Evolutionary conservation across 2,329 filamentous ascomycete species (phyloP), one percentile per base, ranked within the genome.

Genomic region (Verticillium isaacii): DNA sequence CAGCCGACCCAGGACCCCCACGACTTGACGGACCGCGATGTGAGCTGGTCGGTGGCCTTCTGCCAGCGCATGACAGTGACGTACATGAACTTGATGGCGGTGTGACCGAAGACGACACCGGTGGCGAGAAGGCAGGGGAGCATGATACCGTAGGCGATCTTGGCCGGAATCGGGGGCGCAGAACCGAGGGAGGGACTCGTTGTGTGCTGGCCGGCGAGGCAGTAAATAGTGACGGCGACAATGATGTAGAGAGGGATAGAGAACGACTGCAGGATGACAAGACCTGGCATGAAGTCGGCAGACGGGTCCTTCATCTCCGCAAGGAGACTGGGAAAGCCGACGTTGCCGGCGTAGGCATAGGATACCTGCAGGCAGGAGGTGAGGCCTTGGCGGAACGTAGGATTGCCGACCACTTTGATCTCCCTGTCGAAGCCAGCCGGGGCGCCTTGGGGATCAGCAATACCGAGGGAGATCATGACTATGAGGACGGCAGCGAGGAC

Each of bases 281-380:
- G 62, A 1, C 71, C 71, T 58, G 70, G 70, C 0, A 70, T 68
- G 54, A 74, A 74, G 59, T 74, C 73, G 9, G 66, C 65, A 12
- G 66, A 67, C 0, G 73, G 73, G 59, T 74, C 68, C 37, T 67
- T 67, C 72, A 74, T 74, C 63, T 74, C 73, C 2, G 71, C 71
- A 68, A 74, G 74, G 15, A 72, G 72, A 0, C 65, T 68, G 39
- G 79, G 72, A 55, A 74, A 74, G 61, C 71, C 73, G 57, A 74
- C 73, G 65, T 77, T 74, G 17, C 74, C 74, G 7, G 73, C 74
- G 65, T 73, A 76, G 34, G 74, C 72, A 62, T 74, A 76, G 65
- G 68, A 70, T 56, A 76, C 69, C 63, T 73, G 72, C 61, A 75
- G 70, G 58, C 71, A 74, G 2, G 71, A 68, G 60, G 68, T 72